A percentile compares a stretch with the other conserved stretches of the same genome.
Conservation (phyloP, 768 basidiomycete species). For the Pisolithus albus region DNA sequence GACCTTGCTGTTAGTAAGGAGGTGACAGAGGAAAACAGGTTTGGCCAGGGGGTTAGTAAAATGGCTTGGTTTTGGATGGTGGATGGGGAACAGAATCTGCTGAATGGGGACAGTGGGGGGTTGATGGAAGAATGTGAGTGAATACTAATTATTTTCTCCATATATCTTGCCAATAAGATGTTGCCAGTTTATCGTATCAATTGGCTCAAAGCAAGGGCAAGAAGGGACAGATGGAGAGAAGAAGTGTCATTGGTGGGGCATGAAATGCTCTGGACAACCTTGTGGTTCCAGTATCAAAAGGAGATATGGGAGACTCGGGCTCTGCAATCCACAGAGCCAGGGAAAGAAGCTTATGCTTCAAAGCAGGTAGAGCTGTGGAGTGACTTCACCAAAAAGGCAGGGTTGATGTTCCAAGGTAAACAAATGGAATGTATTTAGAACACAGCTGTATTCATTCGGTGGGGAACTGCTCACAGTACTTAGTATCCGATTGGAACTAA, state of each 20-base stretch:
- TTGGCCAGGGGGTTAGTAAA: neutral
- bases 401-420: too few species aligned
- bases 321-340: too few species aligned
- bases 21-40: neutral
- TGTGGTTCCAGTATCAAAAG: constrained; percentile 3
- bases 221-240: constrained; percentile 12
- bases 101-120: neutral
- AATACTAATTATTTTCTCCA: neutral
- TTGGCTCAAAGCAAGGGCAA: constrained; percentile 13
- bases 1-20: neutral
- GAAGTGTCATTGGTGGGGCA: constrained; percentile 10
- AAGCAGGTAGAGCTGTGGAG: too few species aligned
- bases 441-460: too few species aligned
- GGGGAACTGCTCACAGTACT: too few species aligned
- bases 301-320: too few species aligned
- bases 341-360: too few species aligned
- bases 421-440: too few species aligned
- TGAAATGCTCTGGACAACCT: constrained; percentile 14
- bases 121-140: neutral
- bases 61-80: too few species aligned
- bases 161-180: neutral
- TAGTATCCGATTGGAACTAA: too few species aligned
- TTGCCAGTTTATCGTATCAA: constrained; percentile 4
- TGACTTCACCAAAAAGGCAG: too few species aligned
- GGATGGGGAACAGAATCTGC: too few species aligned